Conservation (phyloP, 306 rosid species). For the Macrotyloma uniflorum region DNA sequence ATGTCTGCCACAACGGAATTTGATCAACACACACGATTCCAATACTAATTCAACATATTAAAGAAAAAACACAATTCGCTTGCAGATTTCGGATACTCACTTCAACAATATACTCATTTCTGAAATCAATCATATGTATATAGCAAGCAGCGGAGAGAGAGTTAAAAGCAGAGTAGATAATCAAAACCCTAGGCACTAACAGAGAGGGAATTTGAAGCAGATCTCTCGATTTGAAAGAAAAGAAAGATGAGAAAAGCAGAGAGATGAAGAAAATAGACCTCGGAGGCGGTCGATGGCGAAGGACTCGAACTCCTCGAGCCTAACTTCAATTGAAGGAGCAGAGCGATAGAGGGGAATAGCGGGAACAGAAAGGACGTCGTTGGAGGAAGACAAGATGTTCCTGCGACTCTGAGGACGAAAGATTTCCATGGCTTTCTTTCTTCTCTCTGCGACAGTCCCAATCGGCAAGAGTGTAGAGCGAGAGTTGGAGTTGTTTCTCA, state of each 20-base stretch:
- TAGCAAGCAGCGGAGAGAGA: background rate
- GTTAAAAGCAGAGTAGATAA: background rate
- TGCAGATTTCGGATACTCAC: constrained; percentile 14
- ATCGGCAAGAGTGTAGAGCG: background rate
- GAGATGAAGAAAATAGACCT: constrained; percentile 47
- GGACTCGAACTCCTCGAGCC: constrained; percentile 89
- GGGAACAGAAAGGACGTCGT: constrained; percentile 37
- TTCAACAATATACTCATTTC: background rate
- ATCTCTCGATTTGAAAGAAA: constrained; percentile 18
- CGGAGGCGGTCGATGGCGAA: constrained; percentile 94
- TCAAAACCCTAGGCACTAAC: constrained; percentile 28
- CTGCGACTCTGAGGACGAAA: constrained; percentile 57
- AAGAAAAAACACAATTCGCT: background rate
- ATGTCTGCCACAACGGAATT: background rate
- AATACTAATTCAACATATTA: background rate
- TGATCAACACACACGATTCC: background rate
- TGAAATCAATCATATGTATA: background rate
- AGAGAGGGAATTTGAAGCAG: background rate
- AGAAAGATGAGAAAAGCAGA: background rate
- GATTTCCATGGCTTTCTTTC: constrained; percentile 55
- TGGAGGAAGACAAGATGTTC: constrained; percentile 31
- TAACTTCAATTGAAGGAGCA: constrained; percentile 80
- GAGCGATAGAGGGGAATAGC: constrained; percentile 77
- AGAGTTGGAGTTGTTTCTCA: constrained; percentile 10
- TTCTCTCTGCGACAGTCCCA: constrained; percentile 22